Evolutionary conservation across 345 rosid genomes (phyloP).

Genomic region (Hirschfeldia incana): DNA sequence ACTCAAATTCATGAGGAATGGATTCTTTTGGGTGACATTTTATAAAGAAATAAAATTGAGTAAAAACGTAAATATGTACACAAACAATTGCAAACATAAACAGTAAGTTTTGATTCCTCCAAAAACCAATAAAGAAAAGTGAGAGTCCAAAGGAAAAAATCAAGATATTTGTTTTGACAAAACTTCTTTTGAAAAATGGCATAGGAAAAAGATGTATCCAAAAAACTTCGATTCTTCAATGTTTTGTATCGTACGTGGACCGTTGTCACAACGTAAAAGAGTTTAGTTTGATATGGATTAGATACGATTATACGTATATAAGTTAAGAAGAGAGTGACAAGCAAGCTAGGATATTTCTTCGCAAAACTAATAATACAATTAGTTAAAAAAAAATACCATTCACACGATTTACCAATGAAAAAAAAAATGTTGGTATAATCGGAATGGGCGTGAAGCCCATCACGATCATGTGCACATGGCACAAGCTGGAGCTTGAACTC

Average conservation of each 20-base stretch:
- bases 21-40: background rate
- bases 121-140: background rate
- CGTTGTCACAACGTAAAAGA: no score
- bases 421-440: background rate
- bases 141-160: background rate
- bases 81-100: background rate
- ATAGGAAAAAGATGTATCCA: background rate
- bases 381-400: background rate
- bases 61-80: background rate
- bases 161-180: background rate
- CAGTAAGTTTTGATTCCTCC: background rate
- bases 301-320: no score
- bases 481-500: slow-evolving; percentile 1
- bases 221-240: background rate
- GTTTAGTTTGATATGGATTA: no score
- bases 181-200: background rate
- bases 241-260: background rate
- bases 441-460: slow-evolving; percentile 7
- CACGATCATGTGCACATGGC: slow-evolving; percentile 8
- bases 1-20: background rate
- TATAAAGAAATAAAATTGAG: background rate
- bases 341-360: background rate
- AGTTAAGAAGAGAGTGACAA: background rate
- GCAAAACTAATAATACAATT: background rate
- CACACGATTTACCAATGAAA: background rate